Conservation (phyloP, 176 grass and related monocot species). For the Aegilops bicornis region DNA sequence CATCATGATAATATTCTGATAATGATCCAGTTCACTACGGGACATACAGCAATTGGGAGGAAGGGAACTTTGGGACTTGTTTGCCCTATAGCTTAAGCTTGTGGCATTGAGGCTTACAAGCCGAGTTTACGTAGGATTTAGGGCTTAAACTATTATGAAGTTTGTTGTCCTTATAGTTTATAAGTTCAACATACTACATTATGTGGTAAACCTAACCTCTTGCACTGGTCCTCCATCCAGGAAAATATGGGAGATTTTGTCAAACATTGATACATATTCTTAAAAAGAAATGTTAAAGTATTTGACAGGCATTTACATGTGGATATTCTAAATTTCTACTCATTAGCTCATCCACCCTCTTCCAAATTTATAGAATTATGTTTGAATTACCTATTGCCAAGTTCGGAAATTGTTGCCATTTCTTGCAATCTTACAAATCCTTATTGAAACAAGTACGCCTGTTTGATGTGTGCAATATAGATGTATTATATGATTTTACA, state of each 20-base stretch:
- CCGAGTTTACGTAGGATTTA: background rate
- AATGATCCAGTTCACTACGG: background rate
- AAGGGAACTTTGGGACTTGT: background rate
- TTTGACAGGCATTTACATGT: background rate
- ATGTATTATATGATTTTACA: conserved; percentile 7
- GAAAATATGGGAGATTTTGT: background rate
- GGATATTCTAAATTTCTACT: background rate
- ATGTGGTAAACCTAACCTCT: background rate
- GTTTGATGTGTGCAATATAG: conserved; percentile 1
- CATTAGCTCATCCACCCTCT: background rate
- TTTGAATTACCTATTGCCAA: background rate
- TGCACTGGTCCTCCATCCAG: background rate
- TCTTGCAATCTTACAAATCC: background rate
- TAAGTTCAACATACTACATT: background rate
- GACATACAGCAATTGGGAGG: background rate
- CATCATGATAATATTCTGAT: background rate
- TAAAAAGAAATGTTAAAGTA: background rate
- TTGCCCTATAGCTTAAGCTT: background rate
- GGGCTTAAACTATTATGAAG: background rate
- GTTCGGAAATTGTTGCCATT: background rate
- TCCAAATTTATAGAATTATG: background rate
- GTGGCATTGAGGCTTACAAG: background rate
- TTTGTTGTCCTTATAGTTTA: background rate
- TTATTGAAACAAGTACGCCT: background rate
- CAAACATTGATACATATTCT: background rate